Evolutionary conservation across 202 grass and related monocot species (phyloP), one percentile per base, ranked within the genome.

Genomic region (Digitaria exilis): DNA sequence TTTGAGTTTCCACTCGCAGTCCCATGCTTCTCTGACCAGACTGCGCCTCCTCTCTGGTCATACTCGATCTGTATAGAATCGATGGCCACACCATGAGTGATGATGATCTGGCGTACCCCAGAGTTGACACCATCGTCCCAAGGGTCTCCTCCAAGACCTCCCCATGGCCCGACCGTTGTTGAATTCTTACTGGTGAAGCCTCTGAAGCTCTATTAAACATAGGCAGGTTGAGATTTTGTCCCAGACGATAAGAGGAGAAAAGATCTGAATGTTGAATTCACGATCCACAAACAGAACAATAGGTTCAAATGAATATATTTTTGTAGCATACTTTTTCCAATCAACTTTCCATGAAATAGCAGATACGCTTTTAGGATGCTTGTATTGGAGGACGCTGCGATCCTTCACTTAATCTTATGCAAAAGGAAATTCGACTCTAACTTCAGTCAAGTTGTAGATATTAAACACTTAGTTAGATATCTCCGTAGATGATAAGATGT

Each of bases 41-140:
- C 72, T 17, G 88, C 81, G 54, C 81, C 64, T 69, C 72, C 73
- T 68, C 73, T 84, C 48, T 57, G 50, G 74, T 87, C 78, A 55
- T 92, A 89, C 65, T 92, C 90, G 11, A 92, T 61, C 55, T 45
- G 59, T 71, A 89, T 82, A 17, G 86, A 92, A 67, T 84, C 67
- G 17, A 92, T 76, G n/a, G 71, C 79, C 1, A 75, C 68, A 45
- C 86, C 80, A 71, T 89, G 90, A 37, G 57, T 52, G 6, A 92
- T 50, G 51, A 89, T 55, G 59, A 92, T 55, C 82, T 88, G 86
- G 15, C 83, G 77, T 14, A 92, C 66, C 5, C 62, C 55, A 8
- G 90, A 87, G 79, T 89, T 76, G 3, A 84, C 63, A 5, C 79
- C 80, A 11, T 92, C 90, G 58, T 92, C 87, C 86, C 87, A 87